Base-by-base conservation (phyloP, 768 basidiomycete genomes). In the Tulasnella sp. region DNA sequence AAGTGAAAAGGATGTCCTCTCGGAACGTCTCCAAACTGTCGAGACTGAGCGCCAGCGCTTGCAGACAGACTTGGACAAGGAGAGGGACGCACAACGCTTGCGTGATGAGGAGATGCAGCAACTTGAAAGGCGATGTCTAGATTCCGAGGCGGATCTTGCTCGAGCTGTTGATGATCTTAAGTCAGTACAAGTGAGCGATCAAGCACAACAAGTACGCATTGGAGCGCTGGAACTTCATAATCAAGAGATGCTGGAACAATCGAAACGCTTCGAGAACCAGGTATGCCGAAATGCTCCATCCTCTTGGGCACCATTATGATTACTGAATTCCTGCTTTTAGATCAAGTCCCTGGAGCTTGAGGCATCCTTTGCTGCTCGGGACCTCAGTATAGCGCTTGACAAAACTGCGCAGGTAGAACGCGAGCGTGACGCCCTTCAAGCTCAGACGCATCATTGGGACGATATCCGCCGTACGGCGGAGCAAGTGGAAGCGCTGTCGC, bases 371-470 rank as follows among this genome's bases (percentile, higher is more conserved):
- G 73, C 75, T 4, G 70, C 69, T n/a, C 79, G 78, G 22, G 88
- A 90, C 65, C 83, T 80, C 66, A 83, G 86, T 8, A 68, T 76
- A 12, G 73, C 79, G 0, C 64, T 72, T 3, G 77, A 80, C 53
- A 74, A 78, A 22, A 71, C 84, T 17, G 69, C 71, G 42, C 63
- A 70, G 17, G 74, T 88, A 34, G 81, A 79, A 66, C 76, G 74
- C 66, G 81, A 85, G 56, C 75, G 81, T 59, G 81, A 86, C 44
- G 72, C 75, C 24, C 71, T 86, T 17, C 49, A 74, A 1, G 72
- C 77, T 24, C 84, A 90, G 63, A 83, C 85, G 65, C 74, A 69
- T n/a, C 80, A 85, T 55, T 89, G 85, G 87, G 84, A 87, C n/a
- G 80, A 82, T 45, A 74, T 90, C 21, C 82, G 76, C 25, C 80